These are phyloP conservation scores for Colletotrichum eleusines DNA, from an alignment of 2,329 filamentous ascomycete genomes.

Conservation along the genomic window DNA sequence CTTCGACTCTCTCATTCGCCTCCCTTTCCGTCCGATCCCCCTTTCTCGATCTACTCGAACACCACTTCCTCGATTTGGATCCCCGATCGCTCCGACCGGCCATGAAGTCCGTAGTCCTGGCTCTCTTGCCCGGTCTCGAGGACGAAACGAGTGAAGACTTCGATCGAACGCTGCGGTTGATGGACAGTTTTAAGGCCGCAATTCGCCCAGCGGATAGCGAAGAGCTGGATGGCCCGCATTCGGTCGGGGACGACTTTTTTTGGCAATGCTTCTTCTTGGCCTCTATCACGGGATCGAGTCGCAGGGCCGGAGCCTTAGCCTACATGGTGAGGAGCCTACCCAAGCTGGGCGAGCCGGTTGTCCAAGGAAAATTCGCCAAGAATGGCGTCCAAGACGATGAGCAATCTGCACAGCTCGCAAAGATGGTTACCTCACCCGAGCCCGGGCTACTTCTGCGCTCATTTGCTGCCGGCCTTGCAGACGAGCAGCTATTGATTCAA, in stretches of 20 bases:
- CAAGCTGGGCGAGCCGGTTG: slow-evolving; percentile 66
- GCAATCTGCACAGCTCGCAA: slow-evolving; percentile 66
- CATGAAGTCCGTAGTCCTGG: slow-evolving; percentile 88
- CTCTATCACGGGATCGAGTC: slow-evolving; percentile 87
- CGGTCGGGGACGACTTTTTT: slow-evolving; percentile 84
- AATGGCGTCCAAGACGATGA: slow-evolving; percentile 52
- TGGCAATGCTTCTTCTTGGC: slow-evolving; percentile 99
- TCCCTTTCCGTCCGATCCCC: slow-evolving; percentile 90
- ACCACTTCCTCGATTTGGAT: slow-evolving; percentile 80
- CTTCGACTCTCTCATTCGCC: slow-evolving; percentile 91
- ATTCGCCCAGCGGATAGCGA: slow-evolving; percentile 68
- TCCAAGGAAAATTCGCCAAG: slow-evolving; percentile 48
- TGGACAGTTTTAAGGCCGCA: slow-evolving; percentile 81
- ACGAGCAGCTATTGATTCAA: slow-evolving; percentile 92
- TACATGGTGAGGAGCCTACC: slow-evolving; percentile 87
- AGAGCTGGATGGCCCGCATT: slow-evolving; percentile 64
- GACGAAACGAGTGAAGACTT: slow-evolving; percentile 99
- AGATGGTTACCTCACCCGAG: slow-evolving; percentile 86
- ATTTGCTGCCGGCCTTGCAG: slow-evolving; percentile 89
- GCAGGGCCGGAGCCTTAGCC: slow-evolving; percentile 87
- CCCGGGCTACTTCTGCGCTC: slow-evolving; percentile 90
- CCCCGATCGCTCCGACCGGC: slow-evolving; percentile 82
- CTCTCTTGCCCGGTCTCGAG: slow-evolving; percentile 91
- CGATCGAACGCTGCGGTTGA: slow-evolving; percentile 82
- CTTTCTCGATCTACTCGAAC: slow-evolving; percentile 87